These are phyloP conservation scores for Seminavis robusta DNA, from an alignment of 108 stramenopile species.

Conservation along the genomic window DNA sequence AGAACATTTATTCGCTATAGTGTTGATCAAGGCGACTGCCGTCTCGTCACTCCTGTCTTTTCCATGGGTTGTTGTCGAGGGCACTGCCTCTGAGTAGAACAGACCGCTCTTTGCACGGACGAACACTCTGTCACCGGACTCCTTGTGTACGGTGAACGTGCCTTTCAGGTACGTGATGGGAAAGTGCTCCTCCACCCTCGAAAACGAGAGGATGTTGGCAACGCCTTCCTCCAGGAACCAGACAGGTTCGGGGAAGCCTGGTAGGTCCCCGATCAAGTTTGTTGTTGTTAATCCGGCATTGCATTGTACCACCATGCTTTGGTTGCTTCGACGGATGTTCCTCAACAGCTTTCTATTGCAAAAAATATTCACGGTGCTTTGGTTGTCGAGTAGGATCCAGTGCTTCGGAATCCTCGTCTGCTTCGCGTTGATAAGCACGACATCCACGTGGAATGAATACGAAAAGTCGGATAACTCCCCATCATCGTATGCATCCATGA, in stretches of 20 bases:
- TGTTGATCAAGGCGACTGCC: no score
- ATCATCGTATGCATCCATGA: no score
- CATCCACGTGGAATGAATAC: no score
- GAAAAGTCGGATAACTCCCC: no score
- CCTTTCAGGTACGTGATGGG: no score
- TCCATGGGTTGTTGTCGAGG: no score
- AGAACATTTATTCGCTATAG: no score
- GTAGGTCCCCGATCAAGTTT: slow-evolving; percentile 11
- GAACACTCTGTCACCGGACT: no score
- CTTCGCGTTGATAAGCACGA: background rate
- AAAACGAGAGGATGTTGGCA: slow-evolving; percentile 26
- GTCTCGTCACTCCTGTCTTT: no score
- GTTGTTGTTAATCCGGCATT: slow-evolving; percentile 12
- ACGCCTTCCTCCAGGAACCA: slow-evolving; percentile 27
- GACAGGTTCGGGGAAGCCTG: slow-evolving; percentile 9
- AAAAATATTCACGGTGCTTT: slow-evolving; percentile 26
- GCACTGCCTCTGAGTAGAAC: no score
- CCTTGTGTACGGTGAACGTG: no score
- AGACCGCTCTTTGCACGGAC: no score
- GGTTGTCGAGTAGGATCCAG: slow-evolving; percentile 31
- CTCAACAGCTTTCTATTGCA: slow-evolving; percentile 13
- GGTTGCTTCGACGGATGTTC: background rate
- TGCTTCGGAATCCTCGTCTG: background rate
- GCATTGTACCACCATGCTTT: background rate
- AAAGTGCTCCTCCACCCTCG: background rate